phyloP scores from a whole-genome alignment of 2,329 filamentous ascomycete species.

The Alternaria sp. region DNA sequence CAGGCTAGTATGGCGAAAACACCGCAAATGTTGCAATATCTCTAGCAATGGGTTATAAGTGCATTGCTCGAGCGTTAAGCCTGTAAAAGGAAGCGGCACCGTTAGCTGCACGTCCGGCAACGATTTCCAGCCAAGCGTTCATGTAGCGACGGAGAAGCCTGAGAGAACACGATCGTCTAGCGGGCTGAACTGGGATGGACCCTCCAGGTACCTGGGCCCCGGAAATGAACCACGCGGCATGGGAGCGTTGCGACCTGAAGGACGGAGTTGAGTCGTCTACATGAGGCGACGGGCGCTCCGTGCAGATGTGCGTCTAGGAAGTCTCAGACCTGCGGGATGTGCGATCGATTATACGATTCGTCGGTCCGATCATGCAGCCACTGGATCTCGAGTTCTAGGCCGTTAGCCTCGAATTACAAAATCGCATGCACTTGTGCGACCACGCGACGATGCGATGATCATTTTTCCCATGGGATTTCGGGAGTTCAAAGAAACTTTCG shows the following conservation, averaged over 20 bases:
- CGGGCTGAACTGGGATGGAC: not conserved
- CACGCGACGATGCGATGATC: not conserved
- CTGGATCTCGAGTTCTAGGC: not conserved
- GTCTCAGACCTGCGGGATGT: slow-evolving; percentile 4
- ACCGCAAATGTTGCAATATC: not conserved
- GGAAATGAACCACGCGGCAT: slow-evolving; percentile 4
- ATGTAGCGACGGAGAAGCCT: not conserved
- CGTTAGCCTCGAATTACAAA: not conserved
- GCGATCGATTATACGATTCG: slow-evolving; percentile 1
- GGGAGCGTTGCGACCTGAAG: not conserved
- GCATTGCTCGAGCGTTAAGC: not conserved
- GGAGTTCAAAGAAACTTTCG: not conserved
- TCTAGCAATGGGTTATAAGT: not conserved
- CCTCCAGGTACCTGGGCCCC: not conserved
- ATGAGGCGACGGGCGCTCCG: not conserved
- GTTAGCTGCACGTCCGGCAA: not conserved
- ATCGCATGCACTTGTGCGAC: not conserved
- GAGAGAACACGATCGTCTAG: not conserved
- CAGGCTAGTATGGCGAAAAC: not conserved
- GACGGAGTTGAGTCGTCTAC: not conserved
- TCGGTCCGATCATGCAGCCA: not conserved
- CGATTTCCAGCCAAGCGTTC: not conserved
- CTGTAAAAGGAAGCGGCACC: not conserved
- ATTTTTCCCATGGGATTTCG: not conserved
- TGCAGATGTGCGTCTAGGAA: slow-evolving; percentile 5